phyloP scores from a whole-genome alignment of 192 early-diverging fungal genomes.

The Coemansia sp. region DNA sequence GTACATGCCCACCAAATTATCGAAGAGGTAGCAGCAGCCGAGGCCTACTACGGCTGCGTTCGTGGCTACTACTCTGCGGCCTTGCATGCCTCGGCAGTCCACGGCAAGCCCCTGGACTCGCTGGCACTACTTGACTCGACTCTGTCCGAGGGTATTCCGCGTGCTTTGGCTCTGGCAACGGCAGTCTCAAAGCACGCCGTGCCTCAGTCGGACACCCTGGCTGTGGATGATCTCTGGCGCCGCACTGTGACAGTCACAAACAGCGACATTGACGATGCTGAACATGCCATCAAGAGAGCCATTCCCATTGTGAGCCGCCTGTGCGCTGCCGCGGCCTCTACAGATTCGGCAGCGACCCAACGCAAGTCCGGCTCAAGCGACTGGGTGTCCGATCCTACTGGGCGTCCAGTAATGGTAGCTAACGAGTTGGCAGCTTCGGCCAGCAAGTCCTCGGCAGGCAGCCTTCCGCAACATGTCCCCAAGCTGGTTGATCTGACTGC shows the following conservation, averaged over 20 bases:
- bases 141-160: slow-evolving; percentile 21
- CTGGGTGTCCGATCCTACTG: slow-evolving; percentile 12
- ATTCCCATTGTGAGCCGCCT: slow-evolving; percentile 14
- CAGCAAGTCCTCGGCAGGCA: not conserved
- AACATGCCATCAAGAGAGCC: not conserved
- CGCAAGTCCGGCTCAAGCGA: not conserved
- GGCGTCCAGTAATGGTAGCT: slow-evolving; percentile 14
- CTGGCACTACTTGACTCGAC: slow-evolving; percentile 42
- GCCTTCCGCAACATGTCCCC: slow-evolving; percentile 17
- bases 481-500: slow-evolving; percentile 31
- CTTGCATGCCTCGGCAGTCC: slow-evolving; percentile 29
- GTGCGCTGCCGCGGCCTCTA: not conserved
- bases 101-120: slow-evolving; percentile 22
- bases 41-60: slow-evolving; percentile 33
- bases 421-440: not conserved
- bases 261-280: not conserved
- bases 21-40: slow-evolving; percentile 29
- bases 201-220: not conserved
- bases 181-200: not conserved
- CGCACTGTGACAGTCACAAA: not conserved
- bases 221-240: slow-evolving; percentile 19
- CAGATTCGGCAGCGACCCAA: not conserved
- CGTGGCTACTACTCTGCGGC: slow-evolving; percentile 41
- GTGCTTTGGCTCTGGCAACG: slow-evolving; percentile 2
- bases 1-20: slow-evolving; percentile 21